These are phyloP conservation scores for Microcyclospora pomicola DNA, from an alignment of 2,329 filamentous ascomycete genomes.

Conservation along the genomic window DNA sequence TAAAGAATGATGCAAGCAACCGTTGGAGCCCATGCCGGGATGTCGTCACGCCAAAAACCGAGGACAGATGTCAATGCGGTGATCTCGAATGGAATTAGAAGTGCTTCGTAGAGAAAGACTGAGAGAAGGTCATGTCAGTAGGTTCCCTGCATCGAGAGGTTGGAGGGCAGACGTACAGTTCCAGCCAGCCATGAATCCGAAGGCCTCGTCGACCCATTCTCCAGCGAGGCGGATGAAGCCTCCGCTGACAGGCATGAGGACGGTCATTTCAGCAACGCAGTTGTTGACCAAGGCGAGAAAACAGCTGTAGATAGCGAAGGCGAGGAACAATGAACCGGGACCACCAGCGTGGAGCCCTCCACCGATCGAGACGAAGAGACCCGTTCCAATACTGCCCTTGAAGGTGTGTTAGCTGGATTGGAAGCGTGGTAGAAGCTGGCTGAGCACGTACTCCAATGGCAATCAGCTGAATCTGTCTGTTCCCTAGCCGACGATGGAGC, in stretches of 20 bases:
- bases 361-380: slow-evolving; percentile 36
- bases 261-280: slow-evolving; percentile 50
- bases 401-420: no score
- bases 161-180: not conserved
- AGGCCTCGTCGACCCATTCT: slow-evolving; percentile 49
- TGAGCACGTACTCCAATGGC: slow-evolving; percentile 17
- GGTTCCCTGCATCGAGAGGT: no score
- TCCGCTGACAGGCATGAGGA: slow-evolving; percentile 48
- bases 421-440: not conserved
- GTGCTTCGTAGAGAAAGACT: slow-evolving; percentile 36
- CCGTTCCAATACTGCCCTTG: slow-evolving; percentile 18
- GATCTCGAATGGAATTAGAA: slow-evolving; percentile 40
- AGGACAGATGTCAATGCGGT: slow-evolving; percentile 29
- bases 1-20: slow-evolving; percentile 30
- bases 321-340: slow-evolving; percentile 42
- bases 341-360: slow-evolving; percentile 38
- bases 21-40: slow-evolving; percentile 28
- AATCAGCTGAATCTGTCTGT: slow-evolving; percentile 24
- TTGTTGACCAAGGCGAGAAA: slow-evolving; percentile 51
- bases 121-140: not conserved
- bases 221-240: slow-evolving; percentile 51
- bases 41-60: slow-evolving; percentile 29
- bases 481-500: slow-evolving; percentile 19
- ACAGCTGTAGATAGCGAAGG: slow-evolving; percentile 42
- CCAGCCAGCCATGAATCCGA: slow-evolving; percentile 37